Evolutionary conservation across 2,329 filamentous ascomycete species (phyloP).

Genomic region (Colletotrichum acutatum): DNA sequence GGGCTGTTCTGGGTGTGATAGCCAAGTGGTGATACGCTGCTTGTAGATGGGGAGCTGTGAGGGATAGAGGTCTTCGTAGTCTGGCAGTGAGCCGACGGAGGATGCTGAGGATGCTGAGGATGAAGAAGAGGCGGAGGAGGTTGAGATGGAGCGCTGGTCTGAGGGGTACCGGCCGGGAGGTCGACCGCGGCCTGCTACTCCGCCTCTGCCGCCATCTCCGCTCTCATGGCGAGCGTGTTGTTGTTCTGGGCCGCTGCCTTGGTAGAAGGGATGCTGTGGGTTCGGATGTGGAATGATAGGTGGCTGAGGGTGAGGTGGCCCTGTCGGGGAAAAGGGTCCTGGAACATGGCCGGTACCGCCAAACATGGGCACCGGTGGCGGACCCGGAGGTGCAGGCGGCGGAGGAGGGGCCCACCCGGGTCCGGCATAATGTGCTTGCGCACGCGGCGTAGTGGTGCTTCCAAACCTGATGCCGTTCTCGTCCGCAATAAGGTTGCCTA

Average conservation of each 20-base stretch:
- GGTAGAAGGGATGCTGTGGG: constrained; percentile 26
- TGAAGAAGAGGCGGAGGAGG: constrained; percentile 49
- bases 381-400: background rate
- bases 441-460: constrained; percentile 30
- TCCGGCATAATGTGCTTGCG: constrained; percentile 21
- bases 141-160: constrained; percentile 43
- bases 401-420: constrained; percentile 18
- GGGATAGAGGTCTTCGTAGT: constrained; percentile 61
- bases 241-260: constrained; percentile 7
- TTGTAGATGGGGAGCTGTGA: constrained; percentile 60
- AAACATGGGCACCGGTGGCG: background rate
- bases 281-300: background rate
- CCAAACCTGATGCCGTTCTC: constrained; percentile 49
- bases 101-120: constrained; percentile 47
- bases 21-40: constrained; percentile 58
- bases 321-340: background rate
- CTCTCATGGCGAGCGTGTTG: constrained; percentile 23
- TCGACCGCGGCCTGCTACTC: constrained; percentile 22
- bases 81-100: constrained; percentile 64
- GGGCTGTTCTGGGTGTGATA: constrained; percentile 59
- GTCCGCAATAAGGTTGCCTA: constrained; percentile 57
- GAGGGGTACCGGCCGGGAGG: constrained; percentile 34
- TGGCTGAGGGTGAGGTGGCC: background rate
- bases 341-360: background rate
- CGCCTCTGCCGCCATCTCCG: constrained; percentile 4